phyloP scores from a whole-genome alignment of 345 rosid genomes.

The Schrenkiella parvula region DNA sequence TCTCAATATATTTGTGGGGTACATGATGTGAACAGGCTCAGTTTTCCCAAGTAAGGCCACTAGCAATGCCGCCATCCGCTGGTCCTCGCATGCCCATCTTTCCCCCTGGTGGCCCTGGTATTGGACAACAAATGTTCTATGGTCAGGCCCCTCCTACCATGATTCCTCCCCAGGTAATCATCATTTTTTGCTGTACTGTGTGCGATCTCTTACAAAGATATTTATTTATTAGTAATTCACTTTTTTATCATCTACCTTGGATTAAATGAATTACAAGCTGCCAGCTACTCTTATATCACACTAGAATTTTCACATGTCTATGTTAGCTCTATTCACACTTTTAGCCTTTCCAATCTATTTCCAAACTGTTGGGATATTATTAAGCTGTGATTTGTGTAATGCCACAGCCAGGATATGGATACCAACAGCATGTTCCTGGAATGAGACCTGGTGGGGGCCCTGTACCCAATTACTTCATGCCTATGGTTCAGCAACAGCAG shows the following conservation, averaged over 20 bases:
- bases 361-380: not conserved
- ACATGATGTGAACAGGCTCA: conserved; percentile 60
- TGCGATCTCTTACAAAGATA: not conserved
- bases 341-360: not conserved
- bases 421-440: conserved; percentile 96
- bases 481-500: conserved; percentile 92
- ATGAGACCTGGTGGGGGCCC: conserved; percentile 84
- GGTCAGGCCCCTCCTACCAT: conserved; percentile 86
- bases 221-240: not conserved
- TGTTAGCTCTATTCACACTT: not conserved
- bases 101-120: conserved; percentile 74
- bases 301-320: not conserved
- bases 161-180: conserved; percentile 79
- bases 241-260: not conserved
- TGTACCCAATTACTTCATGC: conserved; percentile 73
- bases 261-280: not conserved
- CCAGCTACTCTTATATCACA: not conserved
- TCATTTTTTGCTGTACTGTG: not conserved
- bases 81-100: conserved; percentile 87
- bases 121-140: conserved; percentile 85
- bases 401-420: conserved; percentile 81
- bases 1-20: not conserved
- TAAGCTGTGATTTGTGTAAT: not conserved
- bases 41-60: conserved; percentile 81
- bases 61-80: conserved; percentile 62